Base-by-base conservation (phyloP, 805 yeast species). In the Candida ipomoeae region DNA sequence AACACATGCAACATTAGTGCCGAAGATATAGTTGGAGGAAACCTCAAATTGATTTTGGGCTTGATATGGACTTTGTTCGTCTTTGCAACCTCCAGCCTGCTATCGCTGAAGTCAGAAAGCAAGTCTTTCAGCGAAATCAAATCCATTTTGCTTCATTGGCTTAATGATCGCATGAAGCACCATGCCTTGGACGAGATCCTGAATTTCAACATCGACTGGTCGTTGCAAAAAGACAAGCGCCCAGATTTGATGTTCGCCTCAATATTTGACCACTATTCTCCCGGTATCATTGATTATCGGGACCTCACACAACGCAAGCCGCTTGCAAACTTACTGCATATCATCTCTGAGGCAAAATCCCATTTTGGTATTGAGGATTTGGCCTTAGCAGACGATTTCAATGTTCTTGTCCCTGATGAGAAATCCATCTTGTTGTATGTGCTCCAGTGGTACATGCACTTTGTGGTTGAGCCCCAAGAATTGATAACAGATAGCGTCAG, bases 191-290 rank as follows among this genome's bases (percentile, higher is more conserved):
- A 55, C 2, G 48, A 52, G 17, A 60, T 83, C 29, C 52, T 63
- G 11, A 81, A 83, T 60, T 83, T 83, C 62, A 69, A 79, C 37
- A 62, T 73, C 35, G 77, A 80, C 55, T 83, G 87, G 87, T 72
- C 75, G 7, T 50, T 69, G 29, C 72, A 69, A 62, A 50, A 49
- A 33, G 74, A 61, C 73, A 83, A 31, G 58, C 69, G 62, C 73
- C 85, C 59, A 57, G 82, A 60, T 68, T 76, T 61, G 75, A 81
- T 37, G 55, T 80, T 54, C 50, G 78, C 56, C 61, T 68, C 62
- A 56, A 72, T 61, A 65, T 45, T 70, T 15, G 64, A 62, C 43
- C 52, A 55, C 48, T 70, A 69, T 52, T 41, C 42, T 11, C 56
- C 53, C 18, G 46, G 47, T 10, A n/a, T 48, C 15, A 37, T 50